Evolutionary conservation across 345 rosid genomes (phyloP).

Genomic region (Populus tremula): DNA sequence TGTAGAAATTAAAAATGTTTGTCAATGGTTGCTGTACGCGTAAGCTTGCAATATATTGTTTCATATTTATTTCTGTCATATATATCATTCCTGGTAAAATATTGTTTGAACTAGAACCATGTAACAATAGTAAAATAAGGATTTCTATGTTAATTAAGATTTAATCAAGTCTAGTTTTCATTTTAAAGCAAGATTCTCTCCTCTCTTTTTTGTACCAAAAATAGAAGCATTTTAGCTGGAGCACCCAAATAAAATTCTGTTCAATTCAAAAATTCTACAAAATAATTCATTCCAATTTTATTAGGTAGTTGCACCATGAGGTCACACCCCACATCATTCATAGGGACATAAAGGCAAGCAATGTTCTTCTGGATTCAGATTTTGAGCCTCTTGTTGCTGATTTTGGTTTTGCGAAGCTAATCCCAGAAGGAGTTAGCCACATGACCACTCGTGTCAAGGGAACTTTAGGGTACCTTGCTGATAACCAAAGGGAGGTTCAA

Average conservation of each 20-base stretch:
- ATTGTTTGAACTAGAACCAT: no score
- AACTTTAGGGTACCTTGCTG: constrained; percentile 76
- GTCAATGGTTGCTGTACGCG: no score
- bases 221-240: no score
- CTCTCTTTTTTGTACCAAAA: no score
- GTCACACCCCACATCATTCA: constrained; percentile 57
- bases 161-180: no score
- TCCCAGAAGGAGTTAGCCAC: constrained; percentile 74
- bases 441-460: constrained; percentile 76
- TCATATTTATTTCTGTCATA: no score
- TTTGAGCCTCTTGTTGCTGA: constrained; percentile 84
- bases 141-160: no score
- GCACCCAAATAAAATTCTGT: not conserved
- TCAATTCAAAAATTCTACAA: not conserved
- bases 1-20: no score
- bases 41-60: no score
- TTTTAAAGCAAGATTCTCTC: no score
- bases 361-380: constrained; percentile 62
- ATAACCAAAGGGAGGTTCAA: constrained; percentile 47
- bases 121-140: no score
- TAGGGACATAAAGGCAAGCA: constrained; percentile 44
- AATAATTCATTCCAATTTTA: not conserved
- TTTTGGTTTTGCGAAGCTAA: constrained; percentile 80
- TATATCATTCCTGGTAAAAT: no score
- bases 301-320: constrained; percentile 46